Base-by-base conservation (phyloP, 2,329 filamentous ascomycete species). In the Aspergillus persii region DNA sequence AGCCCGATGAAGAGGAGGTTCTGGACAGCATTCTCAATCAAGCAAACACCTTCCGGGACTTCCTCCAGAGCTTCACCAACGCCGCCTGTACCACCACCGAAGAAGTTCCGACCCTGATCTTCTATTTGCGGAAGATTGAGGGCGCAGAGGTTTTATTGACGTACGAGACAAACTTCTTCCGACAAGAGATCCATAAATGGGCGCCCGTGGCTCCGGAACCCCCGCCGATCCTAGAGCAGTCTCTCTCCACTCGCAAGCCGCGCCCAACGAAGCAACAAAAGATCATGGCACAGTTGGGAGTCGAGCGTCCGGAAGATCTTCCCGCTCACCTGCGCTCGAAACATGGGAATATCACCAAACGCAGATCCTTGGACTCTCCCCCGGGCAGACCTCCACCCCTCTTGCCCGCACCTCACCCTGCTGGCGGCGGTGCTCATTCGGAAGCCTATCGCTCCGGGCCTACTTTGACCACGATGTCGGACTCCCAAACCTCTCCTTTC, bases 231-330 rank as follows among this genome's bases (percentile, higher is more conserved):
- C 83, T 96, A 8, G 90, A 96, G 61, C 85, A 89, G 15, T 98
- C 94, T 0, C 85, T 93, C 63, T 97, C 93, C 53, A 99, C 95
- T 4, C 86, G 95, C 59, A 99, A 99, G 76, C 95, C 95, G 46
- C 88, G 95, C 8, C 95, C 95, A 8, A 99, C 95, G 0, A 99
- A 99, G 77, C 86, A 97, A 65, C 94, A 98, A 75, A 98, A 97
- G 79, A 85, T 98, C 69, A 89, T 99, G 81, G 87, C 87, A 1
- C 89, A 95, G 68, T 86, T 95, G 61, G 93, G 92, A 2, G 91
- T 98, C 11, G 89, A 93, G 3, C 92, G 96, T 66, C 91, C 92
- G 0, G 94, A 98, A 56, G 91, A 97, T 66, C 82, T 99, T 4
- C 95, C 95, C 0, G 88, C 92, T 61, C 87, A 90, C 65, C 84